A percentile compares a stretch with the other conserved stretches of the same genome.
Conservation (phyloP, 1,284 basidiomycete species). For the Ceratobasidium sp. region DNA sequence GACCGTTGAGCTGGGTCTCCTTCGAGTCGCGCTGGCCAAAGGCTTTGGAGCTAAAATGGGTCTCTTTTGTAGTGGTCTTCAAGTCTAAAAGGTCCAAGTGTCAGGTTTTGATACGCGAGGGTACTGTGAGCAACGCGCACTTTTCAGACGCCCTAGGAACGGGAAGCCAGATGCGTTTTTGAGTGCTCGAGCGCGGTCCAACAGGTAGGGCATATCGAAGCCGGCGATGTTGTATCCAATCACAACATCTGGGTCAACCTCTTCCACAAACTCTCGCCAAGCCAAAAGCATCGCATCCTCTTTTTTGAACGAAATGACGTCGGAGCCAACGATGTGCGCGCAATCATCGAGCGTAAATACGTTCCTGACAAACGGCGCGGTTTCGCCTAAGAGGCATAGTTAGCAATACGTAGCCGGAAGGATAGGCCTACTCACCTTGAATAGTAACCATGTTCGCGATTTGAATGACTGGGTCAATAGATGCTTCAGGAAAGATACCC, state of each 20-base stretch:
- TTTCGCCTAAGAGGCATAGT: constrained; percentile 66
- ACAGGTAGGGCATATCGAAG: constrained; percentile 93
- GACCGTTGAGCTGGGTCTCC: constrained; percentile 85
- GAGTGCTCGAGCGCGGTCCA: constrained; percentile 85
- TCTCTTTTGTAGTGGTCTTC: constrained; percentile 82
- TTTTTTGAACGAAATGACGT: constrained; percentile 84
- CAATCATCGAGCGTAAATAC: constrained; percentile 95
- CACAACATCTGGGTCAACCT: constrained; percentile 90
- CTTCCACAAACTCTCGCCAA: constrained; percentile 85
- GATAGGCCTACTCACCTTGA: constrained; percentile 66
- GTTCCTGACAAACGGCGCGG: constrained; percentile 90
- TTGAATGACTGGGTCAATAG: constrained; percentile 90
- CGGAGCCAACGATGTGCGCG: constrained; percentile 90
- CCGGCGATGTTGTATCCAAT: constrained; percentile 92
- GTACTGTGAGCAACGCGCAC: constrained; percentile 55
- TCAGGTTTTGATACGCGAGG: constrained; percentile 20
- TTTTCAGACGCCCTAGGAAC: constrained; percentile 76
- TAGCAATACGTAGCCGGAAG: constrained; percentile 39
- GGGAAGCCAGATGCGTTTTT: constrained; percentile 72
- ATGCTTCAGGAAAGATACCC: constrained; percentile 91
- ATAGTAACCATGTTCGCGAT: constrained; percentile 97
- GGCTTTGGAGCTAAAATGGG: constrained; percentile 95
- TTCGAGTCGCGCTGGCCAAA: constrained; percentile 95
- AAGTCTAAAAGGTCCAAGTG: constrained; percentile 58
- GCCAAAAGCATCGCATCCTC: constrained; percentile 74